Base-by-base conservation (phyloP, 495 filamentous ascomycete species). In the Penicillium lividum region DNA sequence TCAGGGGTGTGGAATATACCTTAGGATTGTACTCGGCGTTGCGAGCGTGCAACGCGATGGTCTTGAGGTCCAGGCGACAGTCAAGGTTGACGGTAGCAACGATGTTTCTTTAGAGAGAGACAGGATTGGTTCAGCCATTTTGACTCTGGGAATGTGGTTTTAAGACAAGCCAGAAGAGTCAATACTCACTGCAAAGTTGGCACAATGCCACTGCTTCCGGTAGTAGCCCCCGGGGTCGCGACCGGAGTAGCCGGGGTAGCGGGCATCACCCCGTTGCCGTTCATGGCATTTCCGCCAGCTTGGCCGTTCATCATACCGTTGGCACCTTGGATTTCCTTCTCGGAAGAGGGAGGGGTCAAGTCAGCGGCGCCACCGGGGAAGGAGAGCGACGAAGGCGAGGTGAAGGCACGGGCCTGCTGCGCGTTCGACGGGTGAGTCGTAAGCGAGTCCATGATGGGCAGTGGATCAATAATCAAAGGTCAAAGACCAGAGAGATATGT, bases 71-170 rank as follows among this genome's bases (percentile, higher is more conserved):
- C 79, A 98, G 81, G 60, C 94, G 91, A 75, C 94, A 97, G 82
- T 96, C 92, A 71, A 98, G 86, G 76, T 98, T 98, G 83, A 98
- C 94, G 63, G 94, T 98, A 57, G 94, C 93, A 78, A 98, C 94
- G 81, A 98, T 97, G 85, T 98, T 98, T 88, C 92, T 97, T 91
- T 72, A 80, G 71, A 75, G 78, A 77, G 22, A 22, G 80, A 92
- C 86, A 78, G 81, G 79, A 70, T 40, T 40, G 49, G 72, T 79
- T 80, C 77, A 80, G 77, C 70, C 72, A 28, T 49, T 58, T 38
- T 58, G 47, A 45, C 42, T 36, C 30, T 16, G n/a, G 27, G 36
- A 63, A 74, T 70, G 71, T 70, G 71, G 46, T 49, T 46, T 48
- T 49, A 49, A 69, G 64, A 64, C 65, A 72, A 81, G 75, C 74